These are phyloP conservation scores for Xylona heveae DNA, from an alignment of 495 filamentous ascomycete species.

Conservation along the genomic window DNA sequence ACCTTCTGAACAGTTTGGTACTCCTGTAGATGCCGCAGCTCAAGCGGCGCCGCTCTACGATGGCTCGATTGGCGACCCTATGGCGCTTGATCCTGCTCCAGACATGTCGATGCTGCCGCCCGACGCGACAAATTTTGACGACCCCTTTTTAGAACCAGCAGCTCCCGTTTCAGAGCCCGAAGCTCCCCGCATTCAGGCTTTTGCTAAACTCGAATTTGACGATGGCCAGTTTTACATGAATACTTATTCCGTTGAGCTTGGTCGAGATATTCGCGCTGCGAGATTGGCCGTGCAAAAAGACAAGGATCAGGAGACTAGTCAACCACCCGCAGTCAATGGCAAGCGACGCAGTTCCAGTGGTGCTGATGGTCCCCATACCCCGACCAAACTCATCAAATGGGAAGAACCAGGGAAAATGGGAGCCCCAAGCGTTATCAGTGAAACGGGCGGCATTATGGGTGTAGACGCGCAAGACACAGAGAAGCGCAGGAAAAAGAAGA, in stretches of 20 bases:
- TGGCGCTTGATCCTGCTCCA: too few relatives aligned
- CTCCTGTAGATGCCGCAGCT: too few relatives aligned
- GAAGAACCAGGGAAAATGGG: too few relatives aligned
- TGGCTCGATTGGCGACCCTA: too few relatives aligned
- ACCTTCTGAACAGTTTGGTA: too few relatives aligned
- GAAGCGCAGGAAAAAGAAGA: constrained; percentile 6
- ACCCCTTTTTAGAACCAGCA: too few relatives aligned
- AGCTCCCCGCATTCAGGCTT: constrained; percentile 20
- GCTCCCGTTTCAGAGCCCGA: constrained; percentile 1
- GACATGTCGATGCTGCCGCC: too few relatives aligned
- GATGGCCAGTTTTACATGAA: constrained; percentile 58
- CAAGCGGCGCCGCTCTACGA: too few relatives aligned
- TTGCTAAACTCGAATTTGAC: constrained; percentile 47
- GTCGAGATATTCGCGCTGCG: constrained; percentile 37
- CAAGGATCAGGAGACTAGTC: constrained; percentile 20
- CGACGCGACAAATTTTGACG: too few relatives aligned
- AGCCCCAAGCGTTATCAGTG: constrained; percentile 32
- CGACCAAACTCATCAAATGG: too few relatives aligned
- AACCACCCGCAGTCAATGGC: constrained; percentile 18
- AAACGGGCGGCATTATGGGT: constrained; percentile 35
- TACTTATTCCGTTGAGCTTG: constrained; percentile 41
- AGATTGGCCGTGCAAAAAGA: constrained; percentile 25
- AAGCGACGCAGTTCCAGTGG: constrained; percentile 26
- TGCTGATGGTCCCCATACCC: constrained; percentile 23
- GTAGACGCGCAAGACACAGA: constrained; percentile 25